Conservation (phyloP, 2,329 filamentous ascomycete genomes). For the Venturia carpophila region DNA sequence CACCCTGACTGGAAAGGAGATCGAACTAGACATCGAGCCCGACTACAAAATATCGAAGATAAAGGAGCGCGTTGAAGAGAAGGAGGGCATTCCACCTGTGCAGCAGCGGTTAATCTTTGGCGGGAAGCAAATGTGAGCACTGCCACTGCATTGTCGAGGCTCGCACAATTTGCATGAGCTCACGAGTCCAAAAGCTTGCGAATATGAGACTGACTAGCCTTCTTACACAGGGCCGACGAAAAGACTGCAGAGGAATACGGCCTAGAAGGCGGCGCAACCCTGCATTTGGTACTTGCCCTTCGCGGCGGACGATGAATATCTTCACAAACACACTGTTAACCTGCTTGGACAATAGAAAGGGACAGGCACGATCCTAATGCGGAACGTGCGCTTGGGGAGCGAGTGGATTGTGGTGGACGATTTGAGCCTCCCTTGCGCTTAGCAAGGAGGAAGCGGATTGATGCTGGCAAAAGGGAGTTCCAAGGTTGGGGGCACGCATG, state of each 20-base stretch:
- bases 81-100: conserved; percentile 94
- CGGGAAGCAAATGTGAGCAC: conserved; percentile 85
- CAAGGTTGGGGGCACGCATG: not conserved
- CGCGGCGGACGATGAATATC: conserved; percentile 57
- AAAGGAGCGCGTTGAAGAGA: conserved; percentile 98
- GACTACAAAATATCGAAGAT: conserved; percentile 94
- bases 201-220: not conserved
- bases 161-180: too few relatives aligned
- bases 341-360: not conserved
- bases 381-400: not conserved
- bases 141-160: not conserved
- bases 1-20: conserved; percentile 96
- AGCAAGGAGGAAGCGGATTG: not conserved
- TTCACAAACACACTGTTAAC: not conserved
- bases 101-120: conserved; percentile 95
- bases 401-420: not conserved
- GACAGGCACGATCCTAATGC: not conserved
- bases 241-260: conserved; percentile 87
- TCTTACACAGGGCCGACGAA: conserved; percentile 76
- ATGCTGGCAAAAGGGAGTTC: not conserved
- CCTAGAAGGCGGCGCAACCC: conserved; percentile 83
- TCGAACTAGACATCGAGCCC: conserved; percentile 93
- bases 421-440: not conserved
- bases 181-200: not conserved
- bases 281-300: conserved; percentile 91